Base-by-base conservation (phyloP, 768 basidiomycete genomes). In the Amanita muscaria region DNA sequence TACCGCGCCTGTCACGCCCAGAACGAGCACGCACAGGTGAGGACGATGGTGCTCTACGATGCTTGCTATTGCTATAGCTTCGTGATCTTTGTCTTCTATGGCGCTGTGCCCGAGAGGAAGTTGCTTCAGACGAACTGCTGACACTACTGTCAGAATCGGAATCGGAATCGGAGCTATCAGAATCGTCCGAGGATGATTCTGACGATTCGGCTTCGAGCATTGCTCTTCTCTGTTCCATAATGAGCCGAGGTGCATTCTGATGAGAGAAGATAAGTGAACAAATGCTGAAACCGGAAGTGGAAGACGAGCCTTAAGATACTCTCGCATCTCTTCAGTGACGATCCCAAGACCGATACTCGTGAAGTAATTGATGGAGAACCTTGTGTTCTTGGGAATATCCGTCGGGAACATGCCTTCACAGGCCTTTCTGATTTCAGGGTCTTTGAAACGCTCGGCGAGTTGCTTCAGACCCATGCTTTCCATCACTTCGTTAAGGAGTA, bases 351-450 rank as follows among this genome's bases (percentile, higher is more conserved):
- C 90, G 53, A 99, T 82, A 55, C 87, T 90, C 5, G 96, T 99
- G 60, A 97, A 96, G 67, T 98, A 98, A 61, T 96, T 96, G 79
- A 94, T 94, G 3, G 90, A 78, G 59, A 93, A 91, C 43, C 96
- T 76, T 1, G 96, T 98, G 58, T 98, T 87, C 65, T 94, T 96
- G 0, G 96, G 96, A 48, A 92, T 80, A 63, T 97, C 93, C 65
- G 83, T 76, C 0, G 96, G 96, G 80, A 98, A 97, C 83, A 99
- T 88, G 32, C 79, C 79, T 35, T 68, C 70, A 59, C 85, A 88
- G 2, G 77, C 78, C 21, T 69, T 65, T 59, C 69, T 79, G 36
- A 97, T 69, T 53, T 91, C 88, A 6, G 85, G 79, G 47, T 96
- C 91, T 62, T 81, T 81, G 68, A 99, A 93, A 42, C 96, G 69